A percentile compares a stretch with the other conserved stretches of the same genome.
Evolutionary conservation across 208 protist species (phyloP).

Genomic region (Wallacemonas sp.): DNA sequence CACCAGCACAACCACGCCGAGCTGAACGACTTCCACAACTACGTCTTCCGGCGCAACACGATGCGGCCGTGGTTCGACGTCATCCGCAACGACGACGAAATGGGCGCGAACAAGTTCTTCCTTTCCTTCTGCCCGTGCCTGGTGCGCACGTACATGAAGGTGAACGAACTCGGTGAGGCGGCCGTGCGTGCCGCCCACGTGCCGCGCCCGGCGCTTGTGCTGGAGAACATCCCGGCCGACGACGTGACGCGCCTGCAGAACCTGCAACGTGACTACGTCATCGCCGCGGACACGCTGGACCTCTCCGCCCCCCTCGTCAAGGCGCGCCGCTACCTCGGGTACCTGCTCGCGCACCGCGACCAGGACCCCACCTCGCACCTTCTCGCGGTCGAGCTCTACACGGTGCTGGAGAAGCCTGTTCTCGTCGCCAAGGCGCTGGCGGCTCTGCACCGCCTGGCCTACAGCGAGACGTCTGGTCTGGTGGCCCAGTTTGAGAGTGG

Average conservation of each 20-base stretch:
- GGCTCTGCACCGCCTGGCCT: conserved; percentile 42
- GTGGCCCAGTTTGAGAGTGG: conserved; percentile 42
- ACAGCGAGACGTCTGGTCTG: conserved; percentile 29
- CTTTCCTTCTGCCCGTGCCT: conserved; percentile 67
- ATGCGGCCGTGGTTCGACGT: conserved; percentile 95
- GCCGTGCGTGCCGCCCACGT: conserved; percentile 68
- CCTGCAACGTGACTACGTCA: conserved; percentile 57
- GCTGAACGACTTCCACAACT: conserved; percentile 97
- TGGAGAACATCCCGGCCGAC: conserved; percentile 37
- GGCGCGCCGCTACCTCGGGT: conserved; percentile 69
- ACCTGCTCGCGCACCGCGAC: conserved; percentile 53
- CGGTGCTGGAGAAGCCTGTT: conserved; percentile 47
- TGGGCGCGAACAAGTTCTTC: conserved; percentile 80
- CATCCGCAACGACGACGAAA: conserved; percentile 75
- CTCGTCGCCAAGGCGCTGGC: conserved; percentile 62
- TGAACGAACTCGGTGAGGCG: conserved; percentile 71
- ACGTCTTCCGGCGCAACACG: conserved; percentile 95
- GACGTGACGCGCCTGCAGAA: conserved; percentile 69
- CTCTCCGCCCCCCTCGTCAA: conserved; percentile 72
- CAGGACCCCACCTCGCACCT: conserved; percentile 49
- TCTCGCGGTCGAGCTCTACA: conserved; percentile 77
- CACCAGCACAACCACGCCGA: conserved; percentile 93
- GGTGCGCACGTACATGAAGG: conserved; percentile 76
- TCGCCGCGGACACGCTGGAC: conserved; percentile 49
- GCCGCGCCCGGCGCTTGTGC: conserved; percentile 54